phyloP scores from a whole-genome alignment of 2,329 filamentous ascomycete genomes.

The Venturia nashicola region DNA sequence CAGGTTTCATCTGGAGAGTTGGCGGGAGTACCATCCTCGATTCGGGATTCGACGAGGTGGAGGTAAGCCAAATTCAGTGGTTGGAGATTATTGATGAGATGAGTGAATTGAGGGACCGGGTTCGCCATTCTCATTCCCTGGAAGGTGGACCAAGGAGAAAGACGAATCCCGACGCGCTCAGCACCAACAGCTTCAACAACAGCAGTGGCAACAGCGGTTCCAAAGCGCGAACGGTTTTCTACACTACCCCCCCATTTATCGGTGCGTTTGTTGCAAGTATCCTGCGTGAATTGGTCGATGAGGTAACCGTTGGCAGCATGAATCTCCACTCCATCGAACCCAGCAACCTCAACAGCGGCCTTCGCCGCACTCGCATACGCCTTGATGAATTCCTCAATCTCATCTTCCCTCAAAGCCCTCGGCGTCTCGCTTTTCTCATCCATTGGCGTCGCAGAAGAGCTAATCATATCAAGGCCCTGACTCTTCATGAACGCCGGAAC shows the following conservation, averaged over 20 bases:
- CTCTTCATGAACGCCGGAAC: constrained; percentile 23
- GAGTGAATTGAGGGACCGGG: constrained; percentile 49
- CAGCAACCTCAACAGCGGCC: constrained; percentile 33
- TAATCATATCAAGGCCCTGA: constrained; percentile 19
- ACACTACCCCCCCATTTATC: constrained; percentile 36
- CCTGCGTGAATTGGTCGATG: constrained; percentile 49
- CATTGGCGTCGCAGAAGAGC: constrained; percentile 21
- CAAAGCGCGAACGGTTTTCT: constrained; percentile 39
- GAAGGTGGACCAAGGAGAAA: constrained; percentile 49
- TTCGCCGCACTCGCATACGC: constrained; percentile 32
- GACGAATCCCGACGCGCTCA: constrained; percentile 41
- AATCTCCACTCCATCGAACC: constrained; percentile 50
- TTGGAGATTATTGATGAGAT: constrained; percentile 41
- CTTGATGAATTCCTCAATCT: constrained; percentile 25
- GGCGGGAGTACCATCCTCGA: constrained; percentile 28
- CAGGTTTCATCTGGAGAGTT: neutral
- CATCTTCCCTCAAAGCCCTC: constrained; percentile 24
- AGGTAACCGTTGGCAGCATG: constrained; percentile 41
- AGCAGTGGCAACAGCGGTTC: constrained; percentile 40
- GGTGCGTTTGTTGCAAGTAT: constrained; percentile 41
- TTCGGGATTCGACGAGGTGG: constrained; percentile 48
- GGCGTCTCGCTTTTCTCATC: constrained; percentile 23
- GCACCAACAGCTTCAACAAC: constrained; percentile 39
- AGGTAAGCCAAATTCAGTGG: constrained; percentile 46
- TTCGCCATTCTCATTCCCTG: constrained; percentile 53